Percentiles rank a stretch among this genome's conserved stretches.
Evolutionary conservation across 352 stramenopile genomes (phyloP).

Genomic region (Bremia lactucae): DNA sequence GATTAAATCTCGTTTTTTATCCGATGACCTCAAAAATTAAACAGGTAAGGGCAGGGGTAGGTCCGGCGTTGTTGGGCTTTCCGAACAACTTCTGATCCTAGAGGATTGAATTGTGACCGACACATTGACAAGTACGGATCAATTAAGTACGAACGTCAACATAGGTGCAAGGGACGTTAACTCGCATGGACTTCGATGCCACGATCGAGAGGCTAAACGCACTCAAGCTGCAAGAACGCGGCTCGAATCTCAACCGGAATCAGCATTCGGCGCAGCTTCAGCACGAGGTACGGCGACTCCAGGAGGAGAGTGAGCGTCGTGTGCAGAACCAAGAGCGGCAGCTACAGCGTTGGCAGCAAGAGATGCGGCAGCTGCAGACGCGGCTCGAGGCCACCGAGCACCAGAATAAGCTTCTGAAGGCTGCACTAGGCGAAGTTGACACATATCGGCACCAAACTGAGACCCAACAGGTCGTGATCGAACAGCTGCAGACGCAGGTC

Average conservation of each 20-base stretch:
- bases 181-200: slow-evolving; percentile 43
- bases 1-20: too few relatives aligned
- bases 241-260: neutral
- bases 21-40: too few relatives aligned
- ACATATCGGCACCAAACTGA: slow-evolving; percentile 33
- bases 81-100: neutral
- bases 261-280: slow-evolving; percentile 16
- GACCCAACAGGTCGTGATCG: slow-evolving; percentile 56
- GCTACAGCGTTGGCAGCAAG: slow-evolving; percentile 33
- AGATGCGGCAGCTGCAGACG: slow-evolving; percentile 38
- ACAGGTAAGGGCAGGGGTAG: too few relatives aligned
- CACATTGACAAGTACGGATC: neutral
- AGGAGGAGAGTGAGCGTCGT: slow-evolving; percentile 35
- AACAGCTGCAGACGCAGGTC: slow-evolving; percentile 56
- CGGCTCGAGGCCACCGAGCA: slow-evolving; percentile 34
- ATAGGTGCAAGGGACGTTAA: slow-evolving; percentile 5
- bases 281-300: slow-evolving; percentile 31
- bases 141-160: slow-evolving; percentile 19
- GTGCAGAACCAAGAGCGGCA: slow-evolving; percentile 37
- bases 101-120: neutral
- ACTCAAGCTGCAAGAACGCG: slow-evolving; percentile 50
- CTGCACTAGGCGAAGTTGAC: slow-evolving; percentile 28
- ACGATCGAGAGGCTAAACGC: slow-evolving; percentile 66
- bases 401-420: slow-evolving; percentile 46
- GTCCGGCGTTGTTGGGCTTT: too few relatives aligned